Base-by-base conservation (phyloP, 345 rosid genomes). In the Nephelium lappaceum region DNA sequence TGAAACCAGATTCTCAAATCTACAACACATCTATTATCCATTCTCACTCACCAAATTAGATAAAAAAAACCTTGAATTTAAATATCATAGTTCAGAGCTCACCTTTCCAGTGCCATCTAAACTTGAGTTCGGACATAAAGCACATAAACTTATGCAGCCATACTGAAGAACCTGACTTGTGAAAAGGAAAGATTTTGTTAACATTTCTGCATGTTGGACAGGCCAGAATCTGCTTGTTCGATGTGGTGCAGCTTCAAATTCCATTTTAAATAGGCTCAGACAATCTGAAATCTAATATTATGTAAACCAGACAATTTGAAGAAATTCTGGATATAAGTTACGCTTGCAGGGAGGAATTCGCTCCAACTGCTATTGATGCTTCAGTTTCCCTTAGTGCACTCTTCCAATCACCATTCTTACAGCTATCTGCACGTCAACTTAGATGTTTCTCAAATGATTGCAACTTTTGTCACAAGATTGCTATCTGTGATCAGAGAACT, bases 81-180 rank as follows among this genome's bases (percentile, higher is more conserved):
- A 70, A 77, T 73, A n/a, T 83, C 18, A 69, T 41, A 72, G 71
- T 70, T 64, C 65, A 53, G 83, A 85, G 73, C 93, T 87, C 91
- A 94, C 99, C 97, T 96, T 89, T 98, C 99, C 71, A 89, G 70
- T 76, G 98, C 95, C 97, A 91, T 89, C 70, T 96, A 94, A 14
- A 96, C 87, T 84, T 91, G 98, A 38, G 98, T 93, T 77, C 71
- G 93, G 57, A 91, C 88, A 84, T 85, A 89, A 61, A 85, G 90
- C 60, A 84, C 83, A 79, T 89, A 96, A 66, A 97, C 97, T 82
- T 93, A 95, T 47, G 88, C 84, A 67, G 88, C 85, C 90, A 94
- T 94, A 81, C 93, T 90, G 51, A 91, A 96, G 81, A 86, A 80
- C 82, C 87, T 87, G 6, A 38, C 45, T 79, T 81, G 84, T 27